Conservation (phyloP, 2,329 filamentous ascomycete species). For the Fusarium cicatricum region DNA sequence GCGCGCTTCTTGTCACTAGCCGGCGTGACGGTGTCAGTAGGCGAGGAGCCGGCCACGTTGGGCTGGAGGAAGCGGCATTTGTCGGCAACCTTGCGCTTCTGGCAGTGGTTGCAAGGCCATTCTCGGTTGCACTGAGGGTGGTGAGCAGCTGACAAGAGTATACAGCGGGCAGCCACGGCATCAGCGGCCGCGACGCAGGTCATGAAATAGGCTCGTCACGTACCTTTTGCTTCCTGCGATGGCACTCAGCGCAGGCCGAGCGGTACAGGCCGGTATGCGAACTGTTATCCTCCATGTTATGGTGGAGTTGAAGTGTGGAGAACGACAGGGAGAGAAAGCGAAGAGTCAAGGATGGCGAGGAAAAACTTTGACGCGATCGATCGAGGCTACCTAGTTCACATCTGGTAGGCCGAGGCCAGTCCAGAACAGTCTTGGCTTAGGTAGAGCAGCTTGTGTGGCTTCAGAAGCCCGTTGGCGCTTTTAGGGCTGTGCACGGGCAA, state of each 20-base stretch:
- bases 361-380: slow-evolving; percentile 33
- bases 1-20: slow-evolving; percentile 36
- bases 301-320: slow-evolving; percentile 39
- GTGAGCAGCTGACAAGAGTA: slow-evolving; percentile 45
- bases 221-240: slow-evolving; percentile 52
- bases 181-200: neutral
- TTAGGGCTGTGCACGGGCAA: too few species aligned
- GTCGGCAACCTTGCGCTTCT: slow-evolving; percentile 49
- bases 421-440: neutral
- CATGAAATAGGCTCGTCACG: slow-evolving; percentile 2
- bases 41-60: slow-evolving; percentile 30
- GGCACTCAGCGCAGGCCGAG: slow-evolving; percentile 54
- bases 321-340: slow-evolving; percentile 32
- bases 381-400: slow-evolving; percentile 6
- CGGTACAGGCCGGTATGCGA: slow-evolving; percentile 49
- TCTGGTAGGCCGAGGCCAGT: neutral
- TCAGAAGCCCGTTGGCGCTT: slow-evolving; percentile 2
- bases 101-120: slow-evolving; percentile 51
- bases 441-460: neutral
- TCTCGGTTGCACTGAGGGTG: slow-evolving; percentile 47
- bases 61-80: slow-evolving; percentile 44
- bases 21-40: slow-evolving; percentile 26
- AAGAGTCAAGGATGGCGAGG: slow-evolving; percentile 23
- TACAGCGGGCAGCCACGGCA: slow-evolving; percentile 36
- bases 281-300: slow-evolving; percentile 50